Conservation (phyloP, 805 yeast species). For the Gaillardinia entomophila region DNA sequence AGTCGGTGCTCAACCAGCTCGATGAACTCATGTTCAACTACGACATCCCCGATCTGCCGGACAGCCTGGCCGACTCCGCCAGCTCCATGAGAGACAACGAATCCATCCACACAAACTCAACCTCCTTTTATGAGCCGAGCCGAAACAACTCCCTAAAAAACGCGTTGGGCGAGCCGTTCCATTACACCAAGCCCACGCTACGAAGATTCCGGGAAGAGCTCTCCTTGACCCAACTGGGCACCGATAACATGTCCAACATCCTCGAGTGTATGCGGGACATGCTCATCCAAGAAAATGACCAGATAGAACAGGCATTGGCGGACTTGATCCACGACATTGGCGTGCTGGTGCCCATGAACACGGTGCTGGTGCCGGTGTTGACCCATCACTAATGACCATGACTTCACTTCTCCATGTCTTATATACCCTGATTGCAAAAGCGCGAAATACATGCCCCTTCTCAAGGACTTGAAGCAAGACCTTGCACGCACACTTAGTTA, state of each 20-base stretch:
- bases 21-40: too few relatives aligned
- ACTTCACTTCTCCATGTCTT: too few relatives aligned
- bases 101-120: too few relatives aligned
- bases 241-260: conserved; percentile 9
- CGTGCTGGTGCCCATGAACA: conserved; percentile 16
- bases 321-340: conserved; percentile 9
- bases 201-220: background rate
- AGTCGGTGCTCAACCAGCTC: background rate
- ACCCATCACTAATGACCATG: too few relatives aligned
- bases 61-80: too few relatives aligned
- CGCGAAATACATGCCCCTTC: too few relatives aligned
- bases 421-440: too few relatives aligned
- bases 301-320: conserved; percentile 11
- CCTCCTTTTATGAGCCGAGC: too few relatives aligned
- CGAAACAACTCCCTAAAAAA: background rate
- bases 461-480: conserved; percentile 14
- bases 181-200: background rate
- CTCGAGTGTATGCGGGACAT: conserved; percentile 24
- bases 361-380: conserved; percentile 10
- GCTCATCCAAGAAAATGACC: conserved; percentile 14
- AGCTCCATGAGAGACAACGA: too few relatives aligned
- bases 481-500: conserved; percentile 11
- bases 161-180: background rate
- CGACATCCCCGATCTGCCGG: too few relatives aligned
- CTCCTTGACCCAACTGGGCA: background rate